These are phyloP conservation scores for Fusarium sp. DNA, from an alignment of 2,329 filamentous ascomycete genomes.

Conservation along the genomic window DNA sequence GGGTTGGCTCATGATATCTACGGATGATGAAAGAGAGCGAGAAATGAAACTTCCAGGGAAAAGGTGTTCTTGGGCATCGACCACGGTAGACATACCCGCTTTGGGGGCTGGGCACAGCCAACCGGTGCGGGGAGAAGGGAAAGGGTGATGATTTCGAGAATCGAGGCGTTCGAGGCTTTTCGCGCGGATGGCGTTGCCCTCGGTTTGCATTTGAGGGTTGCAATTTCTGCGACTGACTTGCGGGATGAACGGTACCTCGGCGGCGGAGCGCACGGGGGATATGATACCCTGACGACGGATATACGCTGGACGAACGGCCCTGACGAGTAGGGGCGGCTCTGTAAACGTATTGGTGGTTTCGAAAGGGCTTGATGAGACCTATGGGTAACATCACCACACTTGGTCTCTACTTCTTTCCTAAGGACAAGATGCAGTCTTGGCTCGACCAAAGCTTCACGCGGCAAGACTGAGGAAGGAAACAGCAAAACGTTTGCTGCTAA, in stretches of 20 bases:
- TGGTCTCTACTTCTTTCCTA: constrained; percentile 29
- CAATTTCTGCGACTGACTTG: constrained; percentile 47
- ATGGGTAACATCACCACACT: constrained; percentile 31
- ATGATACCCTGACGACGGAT: constrained; percentile 56
- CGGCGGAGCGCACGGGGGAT: constrained; percentile 46
- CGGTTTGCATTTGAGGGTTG: constrained; percentile 47
- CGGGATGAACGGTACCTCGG: constrained; percentile 46
- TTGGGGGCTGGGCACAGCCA: constrained; percentile 43
- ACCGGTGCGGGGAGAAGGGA: constrained; percentile 39
- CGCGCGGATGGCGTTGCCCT: constrained; percentile 45
- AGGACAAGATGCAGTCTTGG: constrained; percentile 28
- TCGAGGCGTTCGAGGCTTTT: constrained; percentile 49
- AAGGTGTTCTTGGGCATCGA: constrained; percentile 46
- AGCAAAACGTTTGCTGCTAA: constrained; percentile 32
- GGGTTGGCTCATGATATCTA: constrained; percentile 50
- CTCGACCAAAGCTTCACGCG: constrained; percentile 29
- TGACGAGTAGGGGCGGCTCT: constrained; percentile 47
- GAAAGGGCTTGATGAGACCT: constrained; percentile 25
- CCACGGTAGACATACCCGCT: constrained; percentile 47
- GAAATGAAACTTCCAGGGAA: constrained; percentile 43
- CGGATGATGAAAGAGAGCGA: constrained; percentile 49
- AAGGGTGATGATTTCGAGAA: constrained; percentile 34
- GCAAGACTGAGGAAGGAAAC: constrained; percentile 25
- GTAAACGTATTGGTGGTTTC: constrained; percentile 46
- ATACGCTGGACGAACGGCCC: constrained; percentile 53